Base-by-base conservation (phyloP, 2,329 filamentous ascomycete species). In the Hymenoscyphus fraxineus region DNA sequence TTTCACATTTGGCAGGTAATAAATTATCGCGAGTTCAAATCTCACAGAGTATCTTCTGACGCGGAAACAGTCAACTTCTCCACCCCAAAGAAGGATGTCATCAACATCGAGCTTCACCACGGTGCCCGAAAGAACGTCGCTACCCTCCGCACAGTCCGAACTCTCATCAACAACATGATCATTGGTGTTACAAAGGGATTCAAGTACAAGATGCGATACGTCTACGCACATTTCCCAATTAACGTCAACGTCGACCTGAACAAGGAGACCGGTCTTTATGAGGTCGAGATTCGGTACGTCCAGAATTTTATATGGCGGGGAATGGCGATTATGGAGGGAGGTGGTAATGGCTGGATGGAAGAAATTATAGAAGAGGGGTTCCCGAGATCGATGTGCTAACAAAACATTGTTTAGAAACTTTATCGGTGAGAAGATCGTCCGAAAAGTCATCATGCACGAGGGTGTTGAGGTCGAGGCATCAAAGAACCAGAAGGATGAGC, bases 201-300 rank as follows among this genome's bases (percentile, higher is more conserved):
- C 92, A 96, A 96, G 86, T 99, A 99, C 91, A 99, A 99, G 92
- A 98, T 99, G 94, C 92, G 96, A 78, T 99, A 99, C 86, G 95
- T 99, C 83, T 99, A 99, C 82, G 95, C 95, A 80, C 95, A 99
- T 90, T 99, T 99, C 80, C 95, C 95, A 83, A 99, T 99, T 92
- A 99, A 99, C 88, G 94, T 99, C 85, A 98, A 97, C 87, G 82
- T 99, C 75, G 93, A 97, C 77, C 93, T 97, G 90, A 94, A 94
- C 88, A 80, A 81, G 78, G 95, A 98, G 85, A 95, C 92, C 70
- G 93, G 89, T 74, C 82, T 89, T 76, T 90, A 78, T 79, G 91
- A 96, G 83, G 91, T 99, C 78, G 95, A 99, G 89, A 98, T 99
- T 86, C 90, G 95, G 90, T 94, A 88, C 76, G 89, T 81, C 59